These are phyloP conservation scores for Pezicula radicicola DNA, from an alignment of 2,329 filamentous ascomycete genomes.

Conservation along the genomic window DNA sequence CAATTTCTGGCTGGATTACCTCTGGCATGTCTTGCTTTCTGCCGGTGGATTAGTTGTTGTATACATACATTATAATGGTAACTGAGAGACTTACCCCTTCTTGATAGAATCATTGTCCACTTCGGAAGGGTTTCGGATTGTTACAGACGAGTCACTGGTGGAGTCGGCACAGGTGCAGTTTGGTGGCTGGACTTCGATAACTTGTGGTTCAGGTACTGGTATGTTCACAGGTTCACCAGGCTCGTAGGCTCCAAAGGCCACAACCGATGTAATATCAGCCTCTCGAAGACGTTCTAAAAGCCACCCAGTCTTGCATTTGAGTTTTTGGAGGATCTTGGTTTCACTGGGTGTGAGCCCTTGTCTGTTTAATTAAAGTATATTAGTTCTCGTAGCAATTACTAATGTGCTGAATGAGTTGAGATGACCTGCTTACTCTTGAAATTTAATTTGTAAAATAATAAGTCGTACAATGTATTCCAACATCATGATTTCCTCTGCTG, in stretches of 20 bases:
- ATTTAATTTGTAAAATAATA: slow-evolving; percentile 7
- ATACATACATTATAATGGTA: too few relatives aligned
- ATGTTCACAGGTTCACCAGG: slow-evolving; percentile 1
- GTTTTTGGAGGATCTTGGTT: neutral
- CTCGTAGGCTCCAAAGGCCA: slow-evolving; percentile 6
- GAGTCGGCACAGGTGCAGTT: too few relatives aligned
- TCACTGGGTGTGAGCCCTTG: slow-evolving; percentile 1
- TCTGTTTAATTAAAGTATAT: neutral
- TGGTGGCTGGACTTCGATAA: too few relatives aligned
- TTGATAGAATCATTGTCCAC: neutral
- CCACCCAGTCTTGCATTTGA: slow-evolving; percentile 3
- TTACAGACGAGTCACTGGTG: slow-evolving; percentile 1
- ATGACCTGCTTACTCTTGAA: slow-evolving; percentile 2
- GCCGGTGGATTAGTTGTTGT: too few relatives aligned
- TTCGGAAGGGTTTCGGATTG: slow-evolving; percentile 4
- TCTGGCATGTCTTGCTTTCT: too few relatives aligned
- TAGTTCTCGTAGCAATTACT: neutral
- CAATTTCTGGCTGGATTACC: too few relatives aligned
- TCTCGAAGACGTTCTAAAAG: slow-evolving; percentile 4
- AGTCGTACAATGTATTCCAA: slow-evolving; percentile 6
- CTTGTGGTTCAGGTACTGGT: neutral
- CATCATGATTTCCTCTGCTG: slow-evolving; percentile 1
- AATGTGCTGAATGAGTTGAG: neutral
- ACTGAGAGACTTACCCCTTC: neutral
- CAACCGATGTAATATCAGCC: slow-evolving; percentile 2